phyloP scores from a whole-genome alignment of 345 rosid species.

The Corchorus capsularis region DNA sequence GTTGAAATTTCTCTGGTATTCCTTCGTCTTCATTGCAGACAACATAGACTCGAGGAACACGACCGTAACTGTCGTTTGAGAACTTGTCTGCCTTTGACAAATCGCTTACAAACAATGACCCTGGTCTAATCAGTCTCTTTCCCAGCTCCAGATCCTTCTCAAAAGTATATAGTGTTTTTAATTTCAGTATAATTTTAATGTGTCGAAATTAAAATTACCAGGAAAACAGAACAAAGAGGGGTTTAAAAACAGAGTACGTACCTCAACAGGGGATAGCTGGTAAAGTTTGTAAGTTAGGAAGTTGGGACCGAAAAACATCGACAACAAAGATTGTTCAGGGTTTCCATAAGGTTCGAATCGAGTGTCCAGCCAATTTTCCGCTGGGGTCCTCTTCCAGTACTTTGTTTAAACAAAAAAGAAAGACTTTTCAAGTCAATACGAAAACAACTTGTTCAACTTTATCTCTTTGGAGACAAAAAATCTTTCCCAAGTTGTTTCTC shows the following conservation, averaged over 20 bases:
- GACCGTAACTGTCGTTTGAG: conserved; percentile 27
- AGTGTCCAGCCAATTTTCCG: conserved; percentile 46
- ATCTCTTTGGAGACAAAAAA: not conserved
- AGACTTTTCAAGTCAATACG: not conserved
- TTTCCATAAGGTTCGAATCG: conserved; percentile 30
- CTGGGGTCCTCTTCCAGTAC: conserved; percentile 4
- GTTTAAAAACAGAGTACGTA: not conserved
- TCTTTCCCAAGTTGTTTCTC: not conserved
- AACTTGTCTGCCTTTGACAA: conserved; percentile 28
- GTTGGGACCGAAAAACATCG: conserved; percentile 39
- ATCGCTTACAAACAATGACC: conserved; percentile 29
- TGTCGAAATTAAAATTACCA: not conserved
- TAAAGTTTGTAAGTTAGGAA: conserved; percentile 36
- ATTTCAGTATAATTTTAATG: not conserved
- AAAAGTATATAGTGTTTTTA: not conserved
- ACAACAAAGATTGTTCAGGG: not conserved
- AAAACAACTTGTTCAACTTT: not conserved
- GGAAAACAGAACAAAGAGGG: not conserved
- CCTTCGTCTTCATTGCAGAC: conserved; percentile 31
- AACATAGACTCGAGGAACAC: conserved; percentile 23
- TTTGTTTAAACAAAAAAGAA: not conserved
- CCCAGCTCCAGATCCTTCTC: conserved; percentile 44
- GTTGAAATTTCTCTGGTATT: conserved; percentile 28
- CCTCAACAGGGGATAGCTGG: conserved; percentile 38
- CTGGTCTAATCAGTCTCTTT: conserved; percentile 35